Base-by-base conservation (phyloP, 2,329 filamentous ascomycete species). In the Hansfordia pulvinata region DNA sequence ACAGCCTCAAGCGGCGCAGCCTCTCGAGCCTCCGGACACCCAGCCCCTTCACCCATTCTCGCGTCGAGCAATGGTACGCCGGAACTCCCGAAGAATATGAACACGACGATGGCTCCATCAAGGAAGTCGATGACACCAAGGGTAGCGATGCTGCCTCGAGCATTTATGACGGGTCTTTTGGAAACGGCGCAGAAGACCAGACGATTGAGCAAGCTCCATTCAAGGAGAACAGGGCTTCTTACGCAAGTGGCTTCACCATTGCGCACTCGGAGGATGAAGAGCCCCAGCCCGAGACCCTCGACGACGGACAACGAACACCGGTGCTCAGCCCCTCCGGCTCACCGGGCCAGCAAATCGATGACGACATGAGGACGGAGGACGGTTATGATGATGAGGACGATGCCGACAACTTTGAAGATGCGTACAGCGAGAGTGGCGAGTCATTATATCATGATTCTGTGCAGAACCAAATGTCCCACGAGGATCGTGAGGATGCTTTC, bases 401-500 rank as follows among this genome's bases (percentile, higher is more conserved):
- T 17, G 6, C 9, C n/a, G 23, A 24, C 7, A 16, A 24, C 7
- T 24, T 24, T 10, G 15, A 17, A 20, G 44, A 46, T 4, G 26
- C 27, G 3, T 60, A 60, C 13, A 78, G 75, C 40, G 75, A 82
- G 39, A 73, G 74, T 35, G 60, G 69, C 40, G 64, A 73, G 28
- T 69, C 69, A 9, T 56, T 75, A 6, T 76, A 79, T 40, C 69
- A 76, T 39, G 73, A 76, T 38, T 58, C 64, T 0, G 48, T 63
- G 25, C 61, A 69, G 29, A 63, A 69, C 27, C 64, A 67, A 7
- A 55, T 79, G 5, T 83, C 84, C 1, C 88, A 96, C 43, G 88
- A 96, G 54, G 85, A 94, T 49, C 79, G 88, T 12, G 76, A 86
- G 38, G 88, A 96, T 50, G 86, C 86, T 2, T 96, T 96, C 43